Percentiles rank a stretch among this genome's conserved stretches.
phyloP scores from a whole-genome alignment of 23 red algal genomes.

The Agarophyton chilense region DNA sequence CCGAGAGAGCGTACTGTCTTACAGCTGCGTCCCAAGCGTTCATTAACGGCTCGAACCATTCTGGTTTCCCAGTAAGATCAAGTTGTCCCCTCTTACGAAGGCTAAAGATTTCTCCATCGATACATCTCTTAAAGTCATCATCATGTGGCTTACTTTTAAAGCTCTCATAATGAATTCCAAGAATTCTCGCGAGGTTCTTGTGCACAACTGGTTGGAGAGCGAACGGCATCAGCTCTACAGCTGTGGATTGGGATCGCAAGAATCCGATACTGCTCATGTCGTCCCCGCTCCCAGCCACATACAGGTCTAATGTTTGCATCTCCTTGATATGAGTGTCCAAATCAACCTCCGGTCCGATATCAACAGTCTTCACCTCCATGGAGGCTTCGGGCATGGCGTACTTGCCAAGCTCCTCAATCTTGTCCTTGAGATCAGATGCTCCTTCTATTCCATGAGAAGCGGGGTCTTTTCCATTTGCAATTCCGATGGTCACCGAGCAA shows the following conservation, averaged over 20 bases:
- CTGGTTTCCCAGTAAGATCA: slow-evolving; percentile 33
- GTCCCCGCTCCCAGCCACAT: slow-evolving; percentile 42
- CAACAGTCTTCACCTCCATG: slow-evolving; percentile 42
- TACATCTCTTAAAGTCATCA: slow-evolving; percentile 50
- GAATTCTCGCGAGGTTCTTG: slow-evolving; percentile 41
- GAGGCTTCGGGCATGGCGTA: slow-evolving; percentile 47
- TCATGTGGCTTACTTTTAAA: slow-evolving; percentile 56
- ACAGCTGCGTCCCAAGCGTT: slow-evolving; percentile 69
- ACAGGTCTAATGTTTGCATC: slow-evolving; percentile 57
- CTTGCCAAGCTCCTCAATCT: slow-evolving; percentile 55
- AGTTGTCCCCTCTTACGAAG: slow-evolving; percentile 53
- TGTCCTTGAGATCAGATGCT: slow-evolving; percentile 42
- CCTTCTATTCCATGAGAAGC: slow-evolving; percentile 35
- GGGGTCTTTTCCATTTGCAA: slow-evolving; percentile 13
- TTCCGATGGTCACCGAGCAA: slow-evolving; percentile 54
- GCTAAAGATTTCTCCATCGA: slow-evolving; percentile 69
- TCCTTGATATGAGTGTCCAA: slow-evolving; percentile 33
- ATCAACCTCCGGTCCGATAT: background rate
- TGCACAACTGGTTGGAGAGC: slow-evolving; percentile 36
- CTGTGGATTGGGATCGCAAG: slow-evolving; percentile 1
- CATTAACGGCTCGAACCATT: slow-evolving; percentile 48
- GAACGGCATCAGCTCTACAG: slow-evolving; percentile 59
- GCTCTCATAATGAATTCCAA: slow-evolving; percentile 48
- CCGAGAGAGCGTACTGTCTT: slow-evolving; percentile 46
- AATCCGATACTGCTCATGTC: slow-evolving; percentile 70